Base-by-base conservation (phyloP, 768 basidiomycete genomes). In the Crucibulum laeve region DNA sequence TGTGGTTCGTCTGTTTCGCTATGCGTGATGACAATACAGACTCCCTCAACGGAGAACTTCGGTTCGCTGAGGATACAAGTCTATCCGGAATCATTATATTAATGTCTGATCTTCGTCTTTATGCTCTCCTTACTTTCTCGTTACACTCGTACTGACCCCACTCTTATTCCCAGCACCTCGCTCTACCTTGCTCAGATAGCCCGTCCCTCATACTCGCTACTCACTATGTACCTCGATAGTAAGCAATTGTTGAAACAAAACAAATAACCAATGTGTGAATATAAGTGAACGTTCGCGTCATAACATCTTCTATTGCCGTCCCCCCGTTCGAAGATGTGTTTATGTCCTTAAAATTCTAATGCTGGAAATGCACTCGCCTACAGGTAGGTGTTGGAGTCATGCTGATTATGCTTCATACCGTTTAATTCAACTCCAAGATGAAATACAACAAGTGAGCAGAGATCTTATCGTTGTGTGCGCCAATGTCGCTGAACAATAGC, bases 341-440 rank as follows among this genome's bases (percentile, higher is more conserved):
- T n/a, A n/a, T n/a, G n/a, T n/a, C n/a, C n/a, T n/a, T n/a, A n/a
- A n/a, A n/a, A n/a, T n/a, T n/a, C n/a, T n/a, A n/a, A n/a, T n/a
- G n/a, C n/a, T n/a, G n/a, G n/a, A n/a, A n/a, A n/a, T n/a, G n/a
- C n/a, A n/a, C n/a, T n/a, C n/a, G n/a, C n/a, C n/a, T n/a, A n/a
- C n/a, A n/a, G n/a, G n/a, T n/a, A n/a, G n/a, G n/a, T n/a, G n/a
- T n/a, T n/a, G n/a, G n/a, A n/a, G n/a, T n/a, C n/a, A n/a, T n/a
- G n/a, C n/a, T n/a, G n/a, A n/a, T n/a, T n/a, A n/a, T n/a, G n/a
- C n/a, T n/a, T n/a, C 11, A 49, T n/a, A 94, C 75, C 84, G 91
- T 67, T 88, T 94, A 63, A 93, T 91, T 7, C 92, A 94, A 63
- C 82, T 94, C 43, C 91, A 93, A 73, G 87, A 95, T 79, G 87